Conservation (phyloP, 352 stramenopile genomes). For the Pythium vanterpoolii region DNA sequence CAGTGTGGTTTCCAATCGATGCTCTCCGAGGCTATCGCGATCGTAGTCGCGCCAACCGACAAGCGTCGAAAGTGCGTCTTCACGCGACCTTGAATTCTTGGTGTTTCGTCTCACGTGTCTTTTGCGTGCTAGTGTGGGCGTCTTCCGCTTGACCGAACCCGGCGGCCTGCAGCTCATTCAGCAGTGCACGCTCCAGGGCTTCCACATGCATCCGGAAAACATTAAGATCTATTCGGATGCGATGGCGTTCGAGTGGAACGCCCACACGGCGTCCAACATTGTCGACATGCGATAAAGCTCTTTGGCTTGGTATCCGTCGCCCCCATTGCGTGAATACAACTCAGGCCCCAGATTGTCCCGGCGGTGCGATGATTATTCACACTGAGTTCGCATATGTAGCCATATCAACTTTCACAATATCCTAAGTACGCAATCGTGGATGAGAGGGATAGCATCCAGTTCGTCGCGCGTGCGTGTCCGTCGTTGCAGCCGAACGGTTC, state of each 20-base stretch:
- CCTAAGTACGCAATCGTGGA: background rate
- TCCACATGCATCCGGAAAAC: conserved; percentile 78
- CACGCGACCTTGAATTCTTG: conserved; percentile 31
- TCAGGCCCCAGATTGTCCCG: background rate
- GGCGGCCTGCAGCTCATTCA: conserved; percentile 84
- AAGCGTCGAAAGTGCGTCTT: conserved; percentile 47
- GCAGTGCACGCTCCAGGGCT: conserved; percentile 82
- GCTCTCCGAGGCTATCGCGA: conserved; percentile 84
- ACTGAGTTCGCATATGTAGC: conserved; percentile 2
- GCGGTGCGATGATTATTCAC: background rate
- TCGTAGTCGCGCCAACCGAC: conserved; percentile 83
- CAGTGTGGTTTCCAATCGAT: conserved; percentile 90
- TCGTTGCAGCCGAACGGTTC: background rate
- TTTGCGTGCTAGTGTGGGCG: conserved; percentile 48
- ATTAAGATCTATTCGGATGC: conserved; percentile 80
- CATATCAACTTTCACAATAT: conserved; percentile 7
- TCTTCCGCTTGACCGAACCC: conserved; percentile 82
- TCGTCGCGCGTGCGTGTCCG: conserved; percentile 2
- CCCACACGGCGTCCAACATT: conserved; percentile 31
- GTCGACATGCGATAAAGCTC: conserved; percentile 66
- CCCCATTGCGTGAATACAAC: too few relatives aligned
- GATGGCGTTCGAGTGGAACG: conserved; percentile 66
- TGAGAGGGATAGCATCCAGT: background rate
- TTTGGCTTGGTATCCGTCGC: background rate
- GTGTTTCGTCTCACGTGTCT: conserved; percentile 44